phyloP scores from a whole-genome alignment of 2,329 filamentous ascomycete species.

The Penicillium psychrosexuale region DNA sequence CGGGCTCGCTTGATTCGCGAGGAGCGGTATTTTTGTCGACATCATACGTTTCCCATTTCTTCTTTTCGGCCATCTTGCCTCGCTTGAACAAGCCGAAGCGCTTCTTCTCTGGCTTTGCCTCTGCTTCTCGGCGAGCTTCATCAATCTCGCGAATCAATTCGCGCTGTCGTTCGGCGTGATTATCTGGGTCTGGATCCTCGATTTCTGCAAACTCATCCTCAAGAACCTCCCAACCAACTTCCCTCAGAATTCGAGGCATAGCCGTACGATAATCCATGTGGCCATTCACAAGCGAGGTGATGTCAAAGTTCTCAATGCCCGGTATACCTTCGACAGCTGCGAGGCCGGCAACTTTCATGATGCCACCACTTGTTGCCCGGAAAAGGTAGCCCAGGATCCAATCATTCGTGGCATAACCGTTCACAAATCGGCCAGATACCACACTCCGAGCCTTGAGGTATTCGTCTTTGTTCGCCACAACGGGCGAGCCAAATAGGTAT shows the following conservation, averaged over 20 bases:
- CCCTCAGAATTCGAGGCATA: constrained; percentile 82
- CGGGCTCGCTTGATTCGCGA: constrained; percentile 26
- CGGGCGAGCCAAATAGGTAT: constrained; percentile 87
- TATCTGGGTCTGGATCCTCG: constrained; percentile 93
- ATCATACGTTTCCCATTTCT: constrained; percentile 93
- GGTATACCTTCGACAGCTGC: constrained; percentile 71
- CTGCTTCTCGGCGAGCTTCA: constrained; percentile 81
- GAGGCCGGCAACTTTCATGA: constrained; percentile 82
- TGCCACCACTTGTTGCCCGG: constrained; percentile 86
- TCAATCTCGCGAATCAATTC: constrained; percentile 97
- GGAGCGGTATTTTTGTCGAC: constrained; percentile 48
- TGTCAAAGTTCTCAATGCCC: constrained; percentile 83
- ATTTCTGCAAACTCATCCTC: constrained; percentile 95
- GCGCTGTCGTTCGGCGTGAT: constrained; percentile 79
- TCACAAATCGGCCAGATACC: constrained; percentile 88
- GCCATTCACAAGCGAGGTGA: constrained; percentile 78
- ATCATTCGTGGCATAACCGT: constrained; percentile 89
- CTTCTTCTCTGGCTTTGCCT: constrained; percentile 71
- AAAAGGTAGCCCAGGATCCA: constrained; percentile 98
- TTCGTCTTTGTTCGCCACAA: constrained; percentile 89
- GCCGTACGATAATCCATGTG: constrained; percentile 96
- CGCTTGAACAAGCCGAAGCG: constrained; percentile 76
- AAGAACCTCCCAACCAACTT: constrained; percentile 87
- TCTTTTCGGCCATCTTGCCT: constrained; percentile 70
- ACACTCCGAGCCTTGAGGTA: constrained; percentile 77